Percentiles rank a stretch among this genome's conserved stretches.
These are phyloP conservation scores for Barbarea vulgaris DNA, from an alignment of 345 rosid species.

Conservation along the genomic window DNA sequence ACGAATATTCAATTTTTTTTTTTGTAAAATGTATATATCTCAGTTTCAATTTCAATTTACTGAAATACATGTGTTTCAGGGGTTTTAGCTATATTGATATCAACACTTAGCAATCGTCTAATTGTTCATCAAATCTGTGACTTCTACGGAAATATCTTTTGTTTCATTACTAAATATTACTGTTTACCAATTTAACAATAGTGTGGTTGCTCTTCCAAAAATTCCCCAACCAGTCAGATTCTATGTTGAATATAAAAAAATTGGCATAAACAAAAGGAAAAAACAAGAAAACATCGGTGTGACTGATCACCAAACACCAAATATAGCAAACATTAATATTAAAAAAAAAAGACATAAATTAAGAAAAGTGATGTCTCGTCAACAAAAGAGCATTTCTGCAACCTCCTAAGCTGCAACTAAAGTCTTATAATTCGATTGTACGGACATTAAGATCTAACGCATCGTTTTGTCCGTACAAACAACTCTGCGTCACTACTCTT, in stretches of 20 bases:
- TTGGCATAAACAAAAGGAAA: not conserved
- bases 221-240: not conserved
- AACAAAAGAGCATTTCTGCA: not conserved
- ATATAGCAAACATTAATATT: slow-evolving; percentile 1
- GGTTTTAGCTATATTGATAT: not conserved
- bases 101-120: not conserved
- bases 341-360: not conserved
- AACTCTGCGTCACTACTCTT: slow-evolving; percentile 6
- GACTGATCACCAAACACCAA: slow-evolving; percentile 35
- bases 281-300: slow-evolving; percentile 34
- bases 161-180: not conserved
- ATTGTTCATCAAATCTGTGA: not conserved
- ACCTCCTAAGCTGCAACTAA: slow-evolving; percentile 14
- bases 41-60: not conserved
- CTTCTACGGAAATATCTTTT: not conserved
- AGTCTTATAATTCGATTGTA: slow-evolving; percentile 15
- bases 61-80: not conserved
- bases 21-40: not conserved
- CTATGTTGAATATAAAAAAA: not conserved
- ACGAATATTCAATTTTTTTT: not conserved
- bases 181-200: not conserved
- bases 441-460: slow-evolving; percentile 26
- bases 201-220: not conserved
- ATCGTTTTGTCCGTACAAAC: slow-evolving; percentile 38
- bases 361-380: slow-evolving; percentile 32